phyloP scores from a whole-genome alignment of 1,284 basidiomycete species.

The Retiboletus flavoniger region DNA sequence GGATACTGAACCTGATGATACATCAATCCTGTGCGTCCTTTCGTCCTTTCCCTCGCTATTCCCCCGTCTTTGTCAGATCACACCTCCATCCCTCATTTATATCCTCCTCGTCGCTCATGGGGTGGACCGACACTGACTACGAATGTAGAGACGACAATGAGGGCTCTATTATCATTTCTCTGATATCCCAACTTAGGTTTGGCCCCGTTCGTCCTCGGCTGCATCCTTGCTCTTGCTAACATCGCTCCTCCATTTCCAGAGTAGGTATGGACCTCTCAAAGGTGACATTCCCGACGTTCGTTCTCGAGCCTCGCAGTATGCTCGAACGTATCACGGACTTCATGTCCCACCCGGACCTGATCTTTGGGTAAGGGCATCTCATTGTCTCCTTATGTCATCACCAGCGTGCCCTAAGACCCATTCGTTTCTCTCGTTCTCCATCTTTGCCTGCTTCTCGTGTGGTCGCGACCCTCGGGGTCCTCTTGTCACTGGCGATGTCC shows the following conservation, averaged over 20 bases:
- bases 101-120: constrained; percentile 21
- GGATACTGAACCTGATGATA: constrained; percentile 80
- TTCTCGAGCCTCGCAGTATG: constrained; percentile 91
- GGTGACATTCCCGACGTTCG: constrained; percentile 93
- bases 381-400: constrained; percentile 13
- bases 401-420: constrained; percentile 19
- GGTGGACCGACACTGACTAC: constrained; percentile 29
- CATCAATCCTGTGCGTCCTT: constrained; percentile 71
- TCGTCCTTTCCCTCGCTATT: constrained; percentile 19
- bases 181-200: constrained; percentile 84
- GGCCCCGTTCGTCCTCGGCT: constrained; percentile 16
- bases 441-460: background rate
- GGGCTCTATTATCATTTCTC: constrained; percentile 73
- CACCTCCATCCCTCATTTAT: background rate
- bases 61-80: constrained; percentile 20
- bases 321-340: constrained; percentile 98
- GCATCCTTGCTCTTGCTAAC: constrained; percentile 4
- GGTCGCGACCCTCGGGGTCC: background rate
- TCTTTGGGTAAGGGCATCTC: constrained; percentile 77
- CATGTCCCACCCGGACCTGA: constrained; percentile 97
- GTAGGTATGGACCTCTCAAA: constrained; percentile 95
- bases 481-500: background rate
- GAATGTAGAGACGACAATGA: constrained; percentile 68
- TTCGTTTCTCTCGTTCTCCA: constrained; percentile 5
- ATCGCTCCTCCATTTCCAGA: constrained; percentile 39